These are phyloP conservation scores for Medicago truncatula DNA, from an alignment of 306 rosid genomes.

Conservation along the genomic window DNA sequence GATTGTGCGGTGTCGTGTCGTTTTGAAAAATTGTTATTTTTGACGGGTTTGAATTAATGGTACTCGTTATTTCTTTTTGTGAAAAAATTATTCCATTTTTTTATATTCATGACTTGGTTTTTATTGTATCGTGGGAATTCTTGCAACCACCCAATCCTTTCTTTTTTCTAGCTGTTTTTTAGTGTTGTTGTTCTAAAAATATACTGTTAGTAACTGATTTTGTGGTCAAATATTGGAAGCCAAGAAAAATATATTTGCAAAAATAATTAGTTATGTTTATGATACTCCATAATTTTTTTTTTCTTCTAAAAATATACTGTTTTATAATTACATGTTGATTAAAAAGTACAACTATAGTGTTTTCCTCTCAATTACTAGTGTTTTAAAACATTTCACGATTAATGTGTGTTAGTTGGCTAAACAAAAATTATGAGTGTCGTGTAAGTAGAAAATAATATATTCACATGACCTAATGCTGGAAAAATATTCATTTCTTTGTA, in stretches of 20 bases:
- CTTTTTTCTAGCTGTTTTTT: slow-evolving; percentile 15
- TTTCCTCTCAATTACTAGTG: no score
- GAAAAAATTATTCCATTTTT: background rate
- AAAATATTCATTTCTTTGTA: background rate
- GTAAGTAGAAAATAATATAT: background rate
- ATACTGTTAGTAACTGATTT: slow-evolving; percentile 12
- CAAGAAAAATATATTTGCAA: background rate
- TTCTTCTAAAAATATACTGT: no score
- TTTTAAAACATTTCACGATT: no score
- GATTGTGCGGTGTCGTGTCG: slow-evolving; percentile 2
- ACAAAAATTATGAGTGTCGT: background rate
- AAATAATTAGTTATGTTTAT: background rate
- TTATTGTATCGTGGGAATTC: background rate
- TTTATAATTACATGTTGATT: no score
- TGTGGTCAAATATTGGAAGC: background rate
- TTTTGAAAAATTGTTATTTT: slow-evolving; percentile 3
- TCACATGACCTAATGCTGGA: background rate
- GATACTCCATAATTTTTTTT: background rate
- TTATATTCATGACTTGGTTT: background rate
- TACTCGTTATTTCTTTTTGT: background rate
- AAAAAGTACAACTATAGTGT: no score
- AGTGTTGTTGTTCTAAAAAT: slow-evolving; percentile 36
- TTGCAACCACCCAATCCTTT: slow-evolving; percentile 6
- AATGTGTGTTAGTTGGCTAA: no score
- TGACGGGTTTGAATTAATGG: background rate